A percentile compares a stretch with the other conserved stretches of the same genome.
phyloP scores from a whole-genome alignment of 2,329 filamentous ascomycete genomes.

The Xylaria sp. region DNA sequence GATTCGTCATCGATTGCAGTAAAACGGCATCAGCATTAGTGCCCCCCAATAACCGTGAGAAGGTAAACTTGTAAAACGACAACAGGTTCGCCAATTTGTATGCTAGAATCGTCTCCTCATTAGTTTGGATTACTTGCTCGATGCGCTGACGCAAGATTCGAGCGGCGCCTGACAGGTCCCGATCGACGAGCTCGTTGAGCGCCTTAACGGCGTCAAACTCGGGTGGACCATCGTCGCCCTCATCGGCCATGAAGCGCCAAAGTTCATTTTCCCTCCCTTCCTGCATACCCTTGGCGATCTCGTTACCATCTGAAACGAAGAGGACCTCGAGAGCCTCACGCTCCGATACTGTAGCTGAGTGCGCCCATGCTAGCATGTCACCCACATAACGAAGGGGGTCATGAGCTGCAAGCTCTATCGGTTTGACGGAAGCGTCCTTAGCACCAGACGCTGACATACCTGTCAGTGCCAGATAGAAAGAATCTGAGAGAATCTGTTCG shows the following conservation, averaged over 20 bases:
- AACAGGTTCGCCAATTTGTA: conserved; percentile 92
- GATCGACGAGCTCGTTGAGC: conserved; percentile 83
- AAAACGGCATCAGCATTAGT: conserved; percentile 62
- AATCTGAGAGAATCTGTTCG: conserved; percentile 83
- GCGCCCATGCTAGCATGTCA: conserved; percentile 97
- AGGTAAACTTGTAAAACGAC: conserved; percentile 86
- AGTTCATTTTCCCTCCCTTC: conserved; percentile 81
- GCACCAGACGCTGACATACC: conserved; percentile 66
- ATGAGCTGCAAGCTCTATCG: conserved; percentile 92
- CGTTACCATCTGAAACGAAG: conserved; percentile 88
- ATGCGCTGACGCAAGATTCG: conserved; percentile 86
- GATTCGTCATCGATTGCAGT: conserved; percentile 67
- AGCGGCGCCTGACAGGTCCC: conserved; percentile 80
- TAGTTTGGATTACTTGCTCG: conserved; percentile 89
- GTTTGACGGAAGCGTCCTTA: conserved; percentile 72
- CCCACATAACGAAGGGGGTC: conserved; percentile 90
- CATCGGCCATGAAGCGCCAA: conserved; percentile 72
- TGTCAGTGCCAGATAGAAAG: conserved; percentile 87
- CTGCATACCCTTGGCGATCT: conserved; percentile 82
- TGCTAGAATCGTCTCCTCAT: conserved; percentile 85
- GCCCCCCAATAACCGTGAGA: conserved; percentile 75
- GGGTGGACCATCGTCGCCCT: conserved; percentile 51
- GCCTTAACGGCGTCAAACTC: conserved; percentile 82
- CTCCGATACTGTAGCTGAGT: conserved; percentile 93
- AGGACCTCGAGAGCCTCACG: conserved; percentile 88